Percentiles rank a stretch among this genome's conserved stretches.
Evolutionary conservation across 2,329 filamentous ascomycete species (phyloP).

Genomic region (Paecilomyces variotii): DNA sequence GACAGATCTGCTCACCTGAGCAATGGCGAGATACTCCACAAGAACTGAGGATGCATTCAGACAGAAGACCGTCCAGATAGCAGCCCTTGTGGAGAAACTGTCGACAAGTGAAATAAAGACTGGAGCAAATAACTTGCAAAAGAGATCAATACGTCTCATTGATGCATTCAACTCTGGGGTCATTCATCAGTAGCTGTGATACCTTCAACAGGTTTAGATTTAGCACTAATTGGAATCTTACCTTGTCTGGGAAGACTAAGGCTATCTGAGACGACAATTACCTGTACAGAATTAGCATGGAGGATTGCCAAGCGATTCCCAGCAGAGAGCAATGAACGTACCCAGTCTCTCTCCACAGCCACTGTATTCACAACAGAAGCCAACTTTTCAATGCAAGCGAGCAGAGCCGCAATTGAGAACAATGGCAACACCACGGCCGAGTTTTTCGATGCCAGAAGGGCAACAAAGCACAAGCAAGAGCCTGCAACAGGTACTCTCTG

Average conservation of each 20-base stretch:
- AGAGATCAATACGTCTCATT: conserved; percentile 51
- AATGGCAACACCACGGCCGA: conserved; percentile 12
- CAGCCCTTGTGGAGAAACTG: conserved; percentile 35
- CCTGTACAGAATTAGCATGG: conserved; percentile 10
- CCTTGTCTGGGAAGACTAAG: conserved; percentile 34
- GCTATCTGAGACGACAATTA: conserved; percentile 22
- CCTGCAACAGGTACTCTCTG: conserved; percentile 36
- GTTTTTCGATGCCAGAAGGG: conserved; percentile 15
- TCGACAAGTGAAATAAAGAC: conserved; percentile 43
- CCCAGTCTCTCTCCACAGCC: conserved; percentile 64
- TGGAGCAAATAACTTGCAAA: conserved; percentile 50
- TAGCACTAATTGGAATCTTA: conserved; percentile 23
- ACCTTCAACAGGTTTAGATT: not conserved
- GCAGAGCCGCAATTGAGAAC: conserved; percentile 33
- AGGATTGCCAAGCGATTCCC: not conserved
- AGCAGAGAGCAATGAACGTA: conserved; percentile 10
- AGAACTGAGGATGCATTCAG: conserved; percentile 36
- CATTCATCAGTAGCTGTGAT: conserved; percentile 5
- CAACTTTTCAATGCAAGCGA: conserved; percentile 64
- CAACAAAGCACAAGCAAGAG: conserved; percentile 42
- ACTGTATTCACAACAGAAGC: conserved; percentile 57
- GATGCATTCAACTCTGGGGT: conserved; percentile 40
- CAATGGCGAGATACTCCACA: conserved; percentile 35
- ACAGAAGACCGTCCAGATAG: conserved; percentile 39
- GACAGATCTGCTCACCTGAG: conserved; percentile 17